Evolutionary conservation across 2,329 filamentous ascomycete species (phyloP), one percentile per base, ranked within the genome.

Genomic region (Monosporascus sp.): DNA sequence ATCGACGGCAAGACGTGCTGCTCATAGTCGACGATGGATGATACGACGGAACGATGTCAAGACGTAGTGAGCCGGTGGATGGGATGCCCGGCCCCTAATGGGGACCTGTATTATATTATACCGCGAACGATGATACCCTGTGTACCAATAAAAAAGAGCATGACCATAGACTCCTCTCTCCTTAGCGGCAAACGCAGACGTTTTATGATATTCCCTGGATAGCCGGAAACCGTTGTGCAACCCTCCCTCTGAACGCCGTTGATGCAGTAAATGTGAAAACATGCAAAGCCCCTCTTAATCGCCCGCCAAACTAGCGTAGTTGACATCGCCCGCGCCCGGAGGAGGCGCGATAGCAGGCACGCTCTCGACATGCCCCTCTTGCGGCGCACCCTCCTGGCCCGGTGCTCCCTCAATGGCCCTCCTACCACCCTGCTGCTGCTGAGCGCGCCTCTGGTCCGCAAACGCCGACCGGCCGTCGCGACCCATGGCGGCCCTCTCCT

Each of bases 261-360:
- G 52, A 66, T 68, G 58, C 65, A 59, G 50, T 55, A 46, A 46
- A 59, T 19, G 11, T 34, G 14, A 34, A 56, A 53, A 56, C 41
- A 24, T 19, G n/a, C 26, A 31, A 59, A 53, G 65, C 54, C 40
- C 27, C 7, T 9, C 69, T 82, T 75, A 94, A 65, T 94, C 88
- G 5, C 92, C 92, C 48, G 88, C 81, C 69, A 96, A 73, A 73
- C 91, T 95, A 50, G 91, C 89, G 71, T 97, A 97, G 55, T 90
- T 83, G 45, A 90, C 83, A 58, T 94, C 88, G 8, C 83, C 85
- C 14, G 82, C 80, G 16, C 92, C 91, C 0, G 92, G 92, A 3
- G 92, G 92, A 16, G 91, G 83, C 27, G 90, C 88, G 47, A 93
- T 79, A 3, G 78, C 72, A 3, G 62, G 62, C 6, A 71, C 46